Percentiles rank a stretch among this genome's conserved stretches.
These are phyloP conservation scores for Thozetella sp. DNA, from an alignment of 495 filamentous ascomycete genomes.

Conservation along the genomic window DNA sequence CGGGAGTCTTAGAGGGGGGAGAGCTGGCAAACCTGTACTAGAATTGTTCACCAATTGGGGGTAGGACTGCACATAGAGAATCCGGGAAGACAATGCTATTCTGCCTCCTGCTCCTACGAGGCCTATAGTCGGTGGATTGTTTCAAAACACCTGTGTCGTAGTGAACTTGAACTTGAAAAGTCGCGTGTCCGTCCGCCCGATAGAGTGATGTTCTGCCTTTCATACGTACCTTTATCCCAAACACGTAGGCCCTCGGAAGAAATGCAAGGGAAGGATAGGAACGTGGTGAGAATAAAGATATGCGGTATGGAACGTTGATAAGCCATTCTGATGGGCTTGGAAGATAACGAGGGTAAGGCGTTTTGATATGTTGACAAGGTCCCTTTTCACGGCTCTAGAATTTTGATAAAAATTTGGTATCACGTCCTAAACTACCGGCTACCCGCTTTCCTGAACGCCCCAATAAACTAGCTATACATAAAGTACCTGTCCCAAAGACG, in stretches of 20 bases:
- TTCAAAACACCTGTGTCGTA: not conserved
- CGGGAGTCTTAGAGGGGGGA: constrained; percentile 1
- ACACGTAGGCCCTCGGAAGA: too few relatives aligned
- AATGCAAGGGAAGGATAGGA: too few relatives aligned
- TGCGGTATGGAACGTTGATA: too few relatives aligned
- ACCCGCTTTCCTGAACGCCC: not conserved
- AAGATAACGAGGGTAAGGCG: too few relatives aligned
- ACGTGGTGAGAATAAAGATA: too few relatives aligned
- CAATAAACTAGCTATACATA: not conserved
- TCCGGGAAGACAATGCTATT: not conserved
- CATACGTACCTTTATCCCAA: not conserved
- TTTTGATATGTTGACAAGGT: too few relatives aligned
- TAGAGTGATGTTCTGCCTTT: too few relatives aligned
- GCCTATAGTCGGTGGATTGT: not conserved
- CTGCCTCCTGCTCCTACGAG: not conserved
- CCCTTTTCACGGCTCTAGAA: too few relatives aligned
- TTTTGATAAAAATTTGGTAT: too few relatives aligned
- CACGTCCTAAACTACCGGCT: not conserved
- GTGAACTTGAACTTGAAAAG: not conserved
- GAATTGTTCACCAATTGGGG: constrained; percentile 10
- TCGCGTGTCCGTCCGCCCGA: too few relatives aligned
- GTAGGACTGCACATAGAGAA: constrained; percentile 29
- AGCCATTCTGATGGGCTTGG: too few relatives aligned
- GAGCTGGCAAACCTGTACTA: constrained; percentile 17
- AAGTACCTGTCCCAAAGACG: not conserved